Percentiles rank a stretch among this genome's conserved stretches.
Conservation (phyloP, 2,329 filamentous ascomycete genomes). For the Cadophora gregata region DNA sequence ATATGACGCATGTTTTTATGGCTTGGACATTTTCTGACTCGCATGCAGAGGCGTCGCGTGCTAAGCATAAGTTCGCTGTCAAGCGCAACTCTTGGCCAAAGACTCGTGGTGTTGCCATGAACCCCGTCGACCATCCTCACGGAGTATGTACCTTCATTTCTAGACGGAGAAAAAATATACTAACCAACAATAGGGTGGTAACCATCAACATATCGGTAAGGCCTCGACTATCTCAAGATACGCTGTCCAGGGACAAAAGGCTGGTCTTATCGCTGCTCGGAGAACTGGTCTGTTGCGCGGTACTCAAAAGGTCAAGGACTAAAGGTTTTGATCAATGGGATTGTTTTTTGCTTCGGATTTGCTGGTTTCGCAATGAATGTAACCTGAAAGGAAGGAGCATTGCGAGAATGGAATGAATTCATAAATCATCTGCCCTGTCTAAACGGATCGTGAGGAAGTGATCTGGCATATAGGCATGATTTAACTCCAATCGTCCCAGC, state of each 20-base stretch:
- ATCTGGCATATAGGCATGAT: background rate
- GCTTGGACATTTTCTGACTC: conserved; percentile 48
- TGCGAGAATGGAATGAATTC: conserved; percentile 43
- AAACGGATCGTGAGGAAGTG: background rate
- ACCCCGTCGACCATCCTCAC: conserved; percentile 99
- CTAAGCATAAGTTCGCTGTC: conserved; percentile 99
- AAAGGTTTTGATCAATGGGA: conserved; percentile 47
- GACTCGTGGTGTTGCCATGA: conserved; percentile 99
- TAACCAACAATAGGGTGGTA: conserved; percentile 71
- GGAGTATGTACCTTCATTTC: conserved; percentile 57
- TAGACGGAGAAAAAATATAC: conserved; percentile 38
- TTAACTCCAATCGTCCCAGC: background rate
- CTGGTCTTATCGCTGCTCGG: conserved; percentile 99
- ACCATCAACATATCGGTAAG: conserved; percentile 98
- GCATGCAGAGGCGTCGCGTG: conserved; percentile 88
- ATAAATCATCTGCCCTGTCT: conserved; percentile 15
- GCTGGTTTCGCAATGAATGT: conserved; percentile 45
- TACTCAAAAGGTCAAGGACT: conserved; percentile 99
- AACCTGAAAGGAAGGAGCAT: conserved; percentile 43
- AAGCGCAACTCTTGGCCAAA: conserved; percentile 99
- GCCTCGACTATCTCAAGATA: conserved; percentile 99
- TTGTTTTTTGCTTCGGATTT: conserved; percentile 44
- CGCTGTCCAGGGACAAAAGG: conserved; percentile 98
- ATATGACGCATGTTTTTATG: conserved; percentile 24
- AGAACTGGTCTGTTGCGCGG: conserved; percentile 99